A percentile compares a stretch with the other conserved stretches of the same genome.
phyloP scores from a whole-genome alignment of 371 early-diverging fungal species.

The Mortierella sp. region DNA sequence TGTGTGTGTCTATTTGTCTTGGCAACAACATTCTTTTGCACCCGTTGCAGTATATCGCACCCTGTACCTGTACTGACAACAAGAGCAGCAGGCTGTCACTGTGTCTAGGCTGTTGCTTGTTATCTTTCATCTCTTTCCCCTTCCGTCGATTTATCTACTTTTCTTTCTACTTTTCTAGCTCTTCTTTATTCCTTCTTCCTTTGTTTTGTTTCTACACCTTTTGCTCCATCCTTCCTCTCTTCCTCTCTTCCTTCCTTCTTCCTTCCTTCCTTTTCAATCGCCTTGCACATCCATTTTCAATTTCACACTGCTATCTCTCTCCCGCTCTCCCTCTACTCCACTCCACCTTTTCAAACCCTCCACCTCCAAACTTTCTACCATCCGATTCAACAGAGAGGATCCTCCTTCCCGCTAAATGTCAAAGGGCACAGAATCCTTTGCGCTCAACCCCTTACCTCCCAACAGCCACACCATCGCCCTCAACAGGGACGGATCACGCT shows the following conservation, averaged over 20 bases:
- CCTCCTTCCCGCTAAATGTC: conserved; percentile 37
- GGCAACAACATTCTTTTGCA: no score
- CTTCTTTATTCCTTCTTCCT: background rate
- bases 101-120: background rate
- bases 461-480: conserved; percentile 33
- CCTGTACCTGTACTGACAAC: no score
- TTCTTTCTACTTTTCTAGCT: background rate
- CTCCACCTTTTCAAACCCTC: background rate
- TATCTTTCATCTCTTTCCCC: background rate
- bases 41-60: no score
- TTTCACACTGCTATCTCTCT: no score
- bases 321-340: background rate
- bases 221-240: background rate
- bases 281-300: no score
- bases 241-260: background rate
- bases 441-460: conserved; percentile 41
- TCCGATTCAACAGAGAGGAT: background rate
- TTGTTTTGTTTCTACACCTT: background rate
- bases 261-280: background rate
- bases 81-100: background rate
- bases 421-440: conserved; percentile 51
- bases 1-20: background rate
- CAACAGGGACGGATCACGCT: conserved; percentile 45
- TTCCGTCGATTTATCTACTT: background rate
- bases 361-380: background rate